Evolutionary conservation across 208 protist species (phyloP), one percentile per base, ranked within the genome.

Genomic region (Kentomonas sorsogonicus): DNA sequence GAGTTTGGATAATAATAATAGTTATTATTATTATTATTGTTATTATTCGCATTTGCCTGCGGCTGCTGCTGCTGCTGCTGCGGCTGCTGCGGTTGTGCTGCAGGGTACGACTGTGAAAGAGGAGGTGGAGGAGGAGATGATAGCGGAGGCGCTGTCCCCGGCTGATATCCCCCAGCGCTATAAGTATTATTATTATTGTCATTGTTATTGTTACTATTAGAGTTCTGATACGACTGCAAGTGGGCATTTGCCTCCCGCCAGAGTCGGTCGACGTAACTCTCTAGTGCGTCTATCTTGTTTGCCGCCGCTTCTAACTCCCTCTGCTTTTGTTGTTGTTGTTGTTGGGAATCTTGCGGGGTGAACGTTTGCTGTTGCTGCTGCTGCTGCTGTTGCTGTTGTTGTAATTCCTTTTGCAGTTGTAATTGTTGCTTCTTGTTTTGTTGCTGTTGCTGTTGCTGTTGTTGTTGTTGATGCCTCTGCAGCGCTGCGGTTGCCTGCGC

Each of bases 181-280:
- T n/a, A n/a, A n/a, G n/a, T n/a, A n/a, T n/a, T 15, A 40, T 40
- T 40, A 40, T 48, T 48, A 48, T 48, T 48, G 25, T 48, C 13
- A 48, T 22, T 48, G 25, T 23, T 48, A 6, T 6, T 6, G 25
- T 6, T 48, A 48, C 25, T 11, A 48, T 48, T 48, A 48, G 10
- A 48, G 43, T 6, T 23, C n/a, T 13, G 22, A 48, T 13, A 11
- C 11, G 38, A 16, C 40, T 59, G 22, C 18, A 34, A 27, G n/a
- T 44, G 60, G 23, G 56, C 53, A 41, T 75, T 61, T 0, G 68
- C 73, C 26, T 81, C 66, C 13, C 36, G 45, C 48, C 66, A 63
- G 15, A 81, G 55, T 0, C 26, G 48, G 22, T 77, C 69, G 0
- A 82, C 60, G 31, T 80, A 73, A 0, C 45, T 20, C 26, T 61